Evolutionary conservation across 2,329 filamentous ascomycete genomes (phyloP).

Genomic region (Tolypocladium pustulatum): DNA sequence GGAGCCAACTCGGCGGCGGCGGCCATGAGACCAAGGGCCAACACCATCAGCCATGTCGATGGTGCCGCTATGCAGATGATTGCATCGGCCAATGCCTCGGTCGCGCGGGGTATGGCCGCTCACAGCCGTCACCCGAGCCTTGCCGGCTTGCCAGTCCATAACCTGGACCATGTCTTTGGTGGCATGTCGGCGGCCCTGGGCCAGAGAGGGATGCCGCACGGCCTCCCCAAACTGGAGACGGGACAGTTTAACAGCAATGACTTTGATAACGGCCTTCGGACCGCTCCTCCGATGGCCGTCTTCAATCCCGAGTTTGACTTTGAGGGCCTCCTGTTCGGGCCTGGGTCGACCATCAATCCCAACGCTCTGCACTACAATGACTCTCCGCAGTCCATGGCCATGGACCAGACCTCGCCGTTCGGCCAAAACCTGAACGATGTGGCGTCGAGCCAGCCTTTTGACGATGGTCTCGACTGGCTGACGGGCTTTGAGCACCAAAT

Average conservation of each 20-base stretch:
- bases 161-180: conserved; percentile 53
- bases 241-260: conserved; percentile 56
- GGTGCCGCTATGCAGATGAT: conserved; percentile 63
- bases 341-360: conserved; percentile 56
- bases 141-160: conserved; percentile 51
- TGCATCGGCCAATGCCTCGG: conserved; percentile 46
- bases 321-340: conserved; percentile 54
- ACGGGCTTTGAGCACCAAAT: conserved; percentile 72
- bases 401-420: conserved; percentile 54
- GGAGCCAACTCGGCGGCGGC: conserved; percentile 35
- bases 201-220: conserved; percentile 55
- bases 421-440: conserved; percentile 47
- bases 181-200: conserved; percentile 62
- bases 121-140: conserved; percentile 70
- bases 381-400: conserved; percentile 55
- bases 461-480: conserved; percentile 75
- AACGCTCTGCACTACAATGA: conserved; percentile 76
- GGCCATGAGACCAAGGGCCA: conserved; percentile 77
- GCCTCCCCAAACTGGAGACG: conserved; percentile 76
- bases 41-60: conserved; percentile 93
- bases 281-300: conserved; percentile 58
- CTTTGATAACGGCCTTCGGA: conserved; percentile 58
- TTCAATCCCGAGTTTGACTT: conserved; percentile 45
- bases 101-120: conserved; percentile 36
- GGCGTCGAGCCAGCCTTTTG: conserved; percentile 47